Evolutionary conservation across 768 basidiomycete genomes (phyloP), one percentile per base, ranked within the genome.

Genomic region (Hemileccinum rubropunctum): DNA sequence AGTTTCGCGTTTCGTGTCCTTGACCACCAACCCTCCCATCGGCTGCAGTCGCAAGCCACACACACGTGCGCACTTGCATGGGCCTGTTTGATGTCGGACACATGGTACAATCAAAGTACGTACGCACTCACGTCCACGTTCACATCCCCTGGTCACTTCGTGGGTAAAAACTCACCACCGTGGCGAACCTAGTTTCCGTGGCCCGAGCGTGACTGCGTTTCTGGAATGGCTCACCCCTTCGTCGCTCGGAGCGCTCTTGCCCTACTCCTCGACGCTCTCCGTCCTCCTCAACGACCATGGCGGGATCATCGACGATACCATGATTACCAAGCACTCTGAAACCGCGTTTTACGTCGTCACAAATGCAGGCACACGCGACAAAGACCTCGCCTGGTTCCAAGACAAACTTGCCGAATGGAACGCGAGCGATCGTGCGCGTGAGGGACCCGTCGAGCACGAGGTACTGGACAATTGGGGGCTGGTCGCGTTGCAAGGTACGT

Each of bases 31-130:
- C 33, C 45, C 14, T 36, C 39, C 33, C 34, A 41, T 21, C 35
- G 35, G 34, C 27, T 36, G 30, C 65, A 97, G 95, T 91, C 46
- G 83, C 86, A 9, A 93, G 91, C 58, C 95, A 99, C 69, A 82
- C 86, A 39, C 88, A 98, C 61, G 90, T 95, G 44, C 84, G 97
- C 36, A 80, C 73, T 12, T 79, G 78, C 32, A 90, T 81, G 1
- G 94, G 94, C 1, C 75, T 99, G 28, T 99, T 99, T 66, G 97
- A 99, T 63, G 97, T 99, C 23, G 91, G 91, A 18, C 97, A 99
- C 69, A 99, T 99, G 95, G 89, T 98, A 14, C 95, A 98, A 67
- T 82, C 84, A 30, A 87, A 83, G 91, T 93, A 60, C 42, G 80
- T 50, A 32, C n/a, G n/a, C n/a, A n/a, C n/a, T n/a, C n/a, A n/a